Base-by-base conservation (phyloP, 2,329 filamentous ascomycete genomes). In the Microsporum canis region DNA sequence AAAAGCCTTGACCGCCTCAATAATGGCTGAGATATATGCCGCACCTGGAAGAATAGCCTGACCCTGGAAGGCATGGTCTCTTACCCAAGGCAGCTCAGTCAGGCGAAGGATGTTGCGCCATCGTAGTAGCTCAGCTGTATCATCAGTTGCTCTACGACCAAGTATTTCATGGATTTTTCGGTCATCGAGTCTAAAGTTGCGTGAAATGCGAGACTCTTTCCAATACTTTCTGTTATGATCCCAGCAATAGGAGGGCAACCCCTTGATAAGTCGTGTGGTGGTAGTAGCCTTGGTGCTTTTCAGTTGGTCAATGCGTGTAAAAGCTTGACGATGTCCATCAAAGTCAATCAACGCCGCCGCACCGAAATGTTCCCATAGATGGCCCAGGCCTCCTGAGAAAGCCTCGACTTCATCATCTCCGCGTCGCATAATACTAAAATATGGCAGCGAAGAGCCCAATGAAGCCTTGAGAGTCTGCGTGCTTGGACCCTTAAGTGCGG, bases 21-120 rank as follows among this genome's bases (percentile, higher is more conserved):
- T 61, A 5, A 65, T 66, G 58, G 69, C 66, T 7, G 60, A 60
- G 5, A 68, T 58, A 45, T 68, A 71, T 45, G 56, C 60, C 17
- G 64, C 57, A 36, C 60, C 70, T 1, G 73, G 73, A 33, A 70
- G 73, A 1, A 76, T 62, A 17, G 68, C 66, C n/a, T 68, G 64
- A 6, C 63, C 65, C n/a, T 69, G 65, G 5, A 75, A 58, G 6
- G 64, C 55, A 60, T 76, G 73, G 23, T 68, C 70, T 5, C 47
- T 49, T 8, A 76, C 47, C 73, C 72, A 75, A 0, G 70, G 66
- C 0, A 69, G 34, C 38, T 73, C 68, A 0, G 60, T 43, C 3
- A 68, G 29, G 1, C 63, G 61, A 6, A 75, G 36, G 14, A 67
- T 27, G 17, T 70, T 71, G 10, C 67, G 60, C 68, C 69, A 75